These are phyloP conservation scores for Phoma herbarum DNA, from an alignment of 2,329 filamentous ascomycete species.

Conservation along the genomic window DNA sequence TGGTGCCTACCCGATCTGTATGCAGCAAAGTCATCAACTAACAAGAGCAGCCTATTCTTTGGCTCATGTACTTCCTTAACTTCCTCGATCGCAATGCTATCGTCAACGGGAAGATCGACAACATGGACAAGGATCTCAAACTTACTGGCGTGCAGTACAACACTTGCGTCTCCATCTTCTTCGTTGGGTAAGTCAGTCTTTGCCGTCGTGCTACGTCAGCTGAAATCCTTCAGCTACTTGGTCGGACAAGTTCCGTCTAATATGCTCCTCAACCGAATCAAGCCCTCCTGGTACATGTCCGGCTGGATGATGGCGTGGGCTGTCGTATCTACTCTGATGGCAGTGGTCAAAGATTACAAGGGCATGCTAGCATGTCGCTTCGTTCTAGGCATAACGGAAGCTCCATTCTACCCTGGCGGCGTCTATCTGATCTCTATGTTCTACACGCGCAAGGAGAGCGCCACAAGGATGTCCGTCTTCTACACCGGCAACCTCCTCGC, in stretches of 20 bases:
- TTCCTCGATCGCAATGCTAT: constrained; percentile 70
- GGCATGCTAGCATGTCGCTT: constrained; percentile 43
- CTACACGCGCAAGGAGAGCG: constrained; percentile 50
- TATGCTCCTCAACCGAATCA: constrained; percentile 51
- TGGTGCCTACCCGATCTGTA: constrained; percentile 18
- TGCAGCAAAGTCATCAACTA: not conserved
- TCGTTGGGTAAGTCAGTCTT: constrained; percentile 53
- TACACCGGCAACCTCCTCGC: constrained; percentile 53
- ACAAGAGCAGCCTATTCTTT: constrained; percentile 14
- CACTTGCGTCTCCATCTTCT: constrained; percentile 69
- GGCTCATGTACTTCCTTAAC: constrained; percentile 41
- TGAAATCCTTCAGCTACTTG: constrained; percentile 42
- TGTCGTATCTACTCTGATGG: constrained; percentile 42
- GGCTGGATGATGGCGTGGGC: constrained; percentile 49
- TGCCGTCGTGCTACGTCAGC: constrained; percentile 13
- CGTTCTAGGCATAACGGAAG: constrained; percentile 41
- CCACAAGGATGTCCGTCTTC: constrained; percentile 45
- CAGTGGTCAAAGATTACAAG: constrained; percentile 39
- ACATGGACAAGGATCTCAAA: constrained; percentile 65
- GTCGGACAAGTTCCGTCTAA: constrained; percentile 52
- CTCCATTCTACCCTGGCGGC: constrained; percentile 46
- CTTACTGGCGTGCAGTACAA: constrained; percentile 66
- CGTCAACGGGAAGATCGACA: constrained; percentile 69
- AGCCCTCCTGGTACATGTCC: constrained; percentile 42
- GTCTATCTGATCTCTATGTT: constrained; percentile 49